Conservation (phyloP, 495 filamentous ascomycete species). For the Entonaema liquescens region DNA sequence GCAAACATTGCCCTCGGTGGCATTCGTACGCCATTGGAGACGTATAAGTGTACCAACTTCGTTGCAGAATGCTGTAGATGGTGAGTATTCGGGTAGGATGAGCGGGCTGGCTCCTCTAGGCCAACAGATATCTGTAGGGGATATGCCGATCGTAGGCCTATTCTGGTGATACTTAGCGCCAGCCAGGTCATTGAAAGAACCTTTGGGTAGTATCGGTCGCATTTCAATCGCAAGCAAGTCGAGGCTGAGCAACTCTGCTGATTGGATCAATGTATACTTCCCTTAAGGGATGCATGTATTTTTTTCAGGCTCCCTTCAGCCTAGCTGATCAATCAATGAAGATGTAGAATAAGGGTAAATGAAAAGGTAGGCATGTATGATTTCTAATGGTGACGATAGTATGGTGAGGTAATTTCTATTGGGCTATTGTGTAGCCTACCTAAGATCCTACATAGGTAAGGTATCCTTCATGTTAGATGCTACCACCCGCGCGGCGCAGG, state of each 20-base stretch:
- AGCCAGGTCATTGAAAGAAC: not conserved
- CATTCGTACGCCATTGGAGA: not conserved
- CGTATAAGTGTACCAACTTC: not conserved
- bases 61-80: not conserved
- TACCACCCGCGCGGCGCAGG: constrained; percentile 7
- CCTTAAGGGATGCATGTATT: not conserved
- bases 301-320: not conserved
- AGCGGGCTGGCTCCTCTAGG: not conserved
- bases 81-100: not conserved
- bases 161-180: constrained; percentile 13
- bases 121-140: not conserved
- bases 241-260: constrained; percentile 32
- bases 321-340: not conserved
- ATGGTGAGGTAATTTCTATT: not conserved
- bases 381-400: not conserved
- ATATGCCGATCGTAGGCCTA: not conserved
- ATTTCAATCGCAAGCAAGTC: constrained; percentile 19
- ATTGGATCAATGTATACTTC: not conserved
- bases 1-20: not conserved
- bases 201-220: constrained; percentile 29
- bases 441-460: not conserved
- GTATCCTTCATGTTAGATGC: not conserved
- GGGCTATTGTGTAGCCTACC: not conserved
- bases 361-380: not conserved
- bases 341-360: not conserved